Evolutionary conservation across 371 early-diverging fungal species (phyloP).

Genomic region (Apophysomyces ossiformis): DNA sequence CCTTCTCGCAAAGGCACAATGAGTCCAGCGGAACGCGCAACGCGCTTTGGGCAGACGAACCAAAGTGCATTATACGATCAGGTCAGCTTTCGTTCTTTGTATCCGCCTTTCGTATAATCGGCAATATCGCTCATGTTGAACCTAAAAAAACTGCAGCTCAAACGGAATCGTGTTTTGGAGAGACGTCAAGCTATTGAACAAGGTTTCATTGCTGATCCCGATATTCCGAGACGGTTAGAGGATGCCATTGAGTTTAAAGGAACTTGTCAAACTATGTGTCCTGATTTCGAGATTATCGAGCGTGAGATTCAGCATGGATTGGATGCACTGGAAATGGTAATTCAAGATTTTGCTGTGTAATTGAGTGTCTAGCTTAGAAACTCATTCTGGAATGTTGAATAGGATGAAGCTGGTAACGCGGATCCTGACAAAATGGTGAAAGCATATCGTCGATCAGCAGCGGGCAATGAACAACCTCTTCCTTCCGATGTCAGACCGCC

Average conservation of each 20-base stretch:
- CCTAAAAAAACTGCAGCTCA: constrained; percentile 21
- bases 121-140: background rate
- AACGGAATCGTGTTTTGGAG: constrained; percentile 47
- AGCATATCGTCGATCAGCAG: constrained; percentile 84
- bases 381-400: background rate
- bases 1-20: constrained; percentile 2
- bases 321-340: constrained; percentile 75
- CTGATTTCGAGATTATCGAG: constrained; percentile 88
- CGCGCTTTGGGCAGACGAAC: constrained; percentile 34
- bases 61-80: constrained; percentile 30
- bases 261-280: constrained; percentile 89
- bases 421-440: constrained; percentile 83
- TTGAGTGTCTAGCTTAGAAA: background rate
- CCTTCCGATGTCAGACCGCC: constrained; percentile 94
- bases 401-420: constrained; percentile 52
- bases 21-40: constrained; percentile 32
- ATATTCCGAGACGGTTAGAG: constrained; percentile 55
- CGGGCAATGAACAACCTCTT: constrained; percentile 86
- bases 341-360: background rate
- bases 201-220: constrained; percentile 67
- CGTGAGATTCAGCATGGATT: constrained; percentile 78
- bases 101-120: background rate
- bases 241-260: constrained; percentile 78
- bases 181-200: constrained; percentile 49
- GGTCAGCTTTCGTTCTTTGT: constrained; percentile 18